A percentile compares a stretch with the other conserved stretches of the same genome.
phyloP scores from a whole-genome alignment of 2,329 filamentous ascomycete genomes.

The Curvularia hawaiiensis region DNA sequence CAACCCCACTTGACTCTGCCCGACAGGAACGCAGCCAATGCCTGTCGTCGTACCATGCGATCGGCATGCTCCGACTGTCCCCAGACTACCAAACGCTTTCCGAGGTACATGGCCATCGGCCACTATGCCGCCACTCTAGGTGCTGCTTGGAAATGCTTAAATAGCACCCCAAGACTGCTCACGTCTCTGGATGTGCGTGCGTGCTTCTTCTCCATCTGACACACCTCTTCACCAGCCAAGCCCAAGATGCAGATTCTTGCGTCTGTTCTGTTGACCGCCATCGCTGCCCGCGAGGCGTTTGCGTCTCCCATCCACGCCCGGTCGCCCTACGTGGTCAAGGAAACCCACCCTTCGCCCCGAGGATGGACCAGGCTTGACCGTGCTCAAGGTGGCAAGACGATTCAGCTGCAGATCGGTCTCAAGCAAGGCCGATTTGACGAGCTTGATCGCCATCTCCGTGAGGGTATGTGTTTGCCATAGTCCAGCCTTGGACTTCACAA shows the following conservation, averaged over 20 bases:
- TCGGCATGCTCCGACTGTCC: conserved; percentile 9
- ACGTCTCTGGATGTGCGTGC: not conserved
- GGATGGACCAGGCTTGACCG: conserved; percentile 57
- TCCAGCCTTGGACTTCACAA: not conserved
- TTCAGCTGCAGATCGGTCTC: conserved; percentile 63
- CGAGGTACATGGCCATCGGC: not conserved
- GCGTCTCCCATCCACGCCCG: conserved; percentile 46
- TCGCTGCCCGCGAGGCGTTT: conserved; percentile 38
- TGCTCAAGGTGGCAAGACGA: conserved; percentile 55
- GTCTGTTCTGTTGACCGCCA: conserved; percentile 32
- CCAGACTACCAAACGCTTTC: conserved; percentile 6
- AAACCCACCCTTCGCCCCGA: conserved; percentile 58
- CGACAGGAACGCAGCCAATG: not conserved
- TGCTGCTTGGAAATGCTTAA: conserved; percentile 10
- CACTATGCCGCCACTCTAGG: conserved; percentile 3
- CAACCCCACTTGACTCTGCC: not conserved
- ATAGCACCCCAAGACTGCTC: conserved; percentile 9
- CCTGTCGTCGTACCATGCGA: not conserved
- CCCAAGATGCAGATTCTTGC: conserved; percentile 21
- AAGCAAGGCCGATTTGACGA: conserved; percentile 63
- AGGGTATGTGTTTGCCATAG: conserved; percentile 46
- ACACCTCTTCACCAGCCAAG: not conserved
- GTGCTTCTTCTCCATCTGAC: conserved; percentile 2
- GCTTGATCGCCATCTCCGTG: conserved; percentile 60
- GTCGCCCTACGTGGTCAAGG: conserved; percentile 60